These are phyloP conservation scores for Colletotrichum limetticola DNA, from an alignment of 2,329 filamentous ascomycete genomes.

Conservation along the genomic window DNA sequence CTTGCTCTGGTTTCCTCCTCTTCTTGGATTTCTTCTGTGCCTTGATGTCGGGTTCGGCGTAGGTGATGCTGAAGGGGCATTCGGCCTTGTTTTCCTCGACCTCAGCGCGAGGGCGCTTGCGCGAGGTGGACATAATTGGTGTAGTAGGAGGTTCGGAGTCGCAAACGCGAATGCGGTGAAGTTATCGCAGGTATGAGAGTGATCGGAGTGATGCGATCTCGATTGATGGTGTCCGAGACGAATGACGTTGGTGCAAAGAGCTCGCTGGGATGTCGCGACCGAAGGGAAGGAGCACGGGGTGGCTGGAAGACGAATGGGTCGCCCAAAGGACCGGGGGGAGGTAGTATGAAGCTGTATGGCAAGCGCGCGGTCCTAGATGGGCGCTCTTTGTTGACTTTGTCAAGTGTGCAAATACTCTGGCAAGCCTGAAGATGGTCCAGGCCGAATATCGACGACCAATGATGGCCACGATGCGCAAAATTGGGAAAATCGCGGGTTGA, in stretches of 20 bases:
- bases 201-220: background rate
- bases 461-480: slow-evolving; percentile 35
- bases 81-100: slow-evolving; percentile 65
- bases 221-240: background rate
- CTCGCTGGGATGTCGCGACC: slow-evolving; percentile 28
- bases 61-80: slow-evolving; percentile 62
- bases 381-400: slow-evolving; percentile 3
- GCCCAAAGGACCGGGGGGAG: slow-evolving; percentile 23
- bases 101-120: slow-evolving; percentile 63
- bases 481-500: slow-evolving; percentile 28
- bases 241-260: background rate
- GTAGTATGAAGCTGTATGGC: slow-evolving; percentile 16
- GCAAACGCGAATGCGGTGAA: slow-evolving; percentile 3
- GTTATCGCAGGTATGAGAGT: background rate
- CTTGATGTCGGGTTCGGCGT: slow-evolving; percentile 53
- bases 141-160: slow-evolving; percentile 1
- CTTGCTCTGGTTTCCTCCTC: slow-evolving; percentile 55
- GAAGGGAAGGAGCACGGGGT: slow-evolving; percentile 18
- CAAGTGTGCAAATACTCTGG: slow-evolving; percentile 4
- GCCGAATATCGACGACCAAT: slow-evolving; percentile 32
- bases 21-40: slow-evolving; percentile 58
- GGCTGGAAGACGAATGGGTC: slow-evolving; percentile 25
- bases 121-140: slow-evolving; percentile 41
- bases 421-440: slow-evolving; percentile 21
- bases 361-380: slow-evolving; percentile 21